Conservation (phyloP, 2,329 filamentous ascomycete genomes). For the Dothistroma pini region DNA sequence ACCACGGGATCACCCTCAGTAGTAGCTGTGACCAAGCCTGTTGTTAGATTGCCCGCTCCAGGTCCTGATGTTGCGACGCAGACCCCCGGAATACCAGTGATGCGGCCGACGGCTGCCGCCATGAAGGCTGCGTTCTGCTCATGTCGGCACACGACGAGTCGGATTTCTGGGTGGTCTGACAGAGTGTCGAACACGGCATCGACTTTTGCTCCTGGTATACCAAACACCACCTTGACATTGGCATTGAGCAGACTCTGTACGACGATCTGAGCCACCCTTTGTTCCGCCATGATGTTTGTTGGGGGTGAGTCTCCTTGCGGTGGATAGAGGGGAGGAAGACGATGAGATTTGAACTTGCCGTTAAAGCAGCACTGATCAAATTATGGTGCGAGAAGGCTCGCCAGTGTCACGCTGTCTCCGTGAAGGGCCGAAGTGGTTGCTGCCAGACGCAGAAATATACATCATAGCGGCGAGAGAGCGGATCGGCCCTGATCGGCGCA, state of each 20-base stretch:
- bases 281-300: slow-evolving; percentile 20
- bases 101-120: slow-evolving; percentile 46
- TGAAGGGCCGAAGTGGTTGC: not conserved
- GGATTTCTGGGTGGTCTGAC: slow-evolving; percentile 46
- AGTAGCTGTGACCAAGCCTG: slow-evolving; percentile 47
- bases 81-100: slow-evolving; percentile 47
- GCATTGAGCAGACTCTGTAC: slow-evolving; percentile 39
- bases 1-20: slow-evolving; percentile 49
- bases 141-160: slow-evolving; percentile 47
- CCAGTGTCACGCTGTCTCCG: not conserved
- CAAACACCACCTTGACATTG: slow-evolving; percentile 46
- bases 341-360: not conserved
- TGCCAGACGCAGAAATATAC: not conserved
- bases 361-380: not conserved
- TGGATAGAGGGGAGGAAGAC: not conserved
- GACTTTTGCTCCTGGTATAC: slow-evolving; percentile 43
- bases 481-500: not conserved
- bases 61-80: slow-evolving; percentile 49
- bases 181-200: slow-evolving; percentile 49
- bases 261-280: slow-evolving; percentile 34
- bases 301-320: not conserved
- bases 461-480: not conserved
- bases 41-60: slow-evolving; percentile 47
- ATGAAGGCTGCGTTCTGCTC: slow-evolving; percentile 53
- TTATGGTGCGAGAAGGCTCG: not conserved